Evolutionary conservation across 1,139 yeast species (phyloP).

Genomic region (Pneumocystis canis): DNA sequence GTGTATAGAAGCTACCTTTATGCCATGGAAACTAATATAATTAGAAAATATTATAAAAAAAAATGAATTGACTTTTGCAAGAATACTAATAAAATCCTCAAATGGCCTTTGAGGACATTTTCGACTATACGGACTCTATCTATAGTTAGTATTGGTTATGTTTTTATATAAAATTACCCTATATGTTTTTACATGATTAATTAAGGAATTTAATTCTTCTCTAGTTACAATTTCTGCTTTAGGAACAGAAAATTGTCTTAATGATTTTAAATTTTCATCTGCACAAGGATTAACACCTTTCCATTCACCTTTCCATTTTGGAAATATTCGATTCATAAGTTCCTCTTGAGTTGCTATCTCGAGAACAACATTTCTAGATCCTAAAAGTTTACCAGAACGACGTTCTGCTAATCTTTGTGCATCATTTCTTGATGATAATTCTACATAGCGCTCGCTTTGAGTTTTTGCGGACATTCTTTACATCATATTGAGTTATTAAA

Average conservation of each 20-base stretch:
- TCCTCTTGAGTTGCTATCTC: slow-evolving; percentile 1
- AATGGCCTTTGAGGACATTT: slow-evolving; percentile 1
- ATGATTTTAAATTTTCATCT: background rate
- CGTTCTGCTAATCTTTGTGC: slow-evolving; percentile 11
- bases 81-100: slow-evolving; percentile 1
- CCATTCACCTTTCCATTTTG: slow-evolving; percentile 2
- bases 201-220: slow-evolving; percentile 1
- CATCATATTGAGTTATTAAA: slow-evolving; percentile 2
- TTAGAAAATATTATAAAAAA: background rate
- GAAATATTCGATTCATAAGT: slow-evolving; percentile 1
- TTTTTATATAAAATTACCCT: background rate
- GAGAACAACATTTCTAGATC: slow-evolving; percentile 5
- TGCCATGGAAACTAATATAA: slow-evolving; percentile 2
- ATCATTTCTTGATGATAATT: slow-evolving; percentile 5
- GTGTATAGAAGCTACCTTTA: background rate
- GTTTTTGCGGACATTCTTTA: slow-evolving; percentile 11
- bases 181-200: slow-evolving; percentile 2
- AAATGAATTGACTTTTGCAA: background rate
- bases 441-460: slow-evolving; percentile 8
- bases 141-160: background rate
- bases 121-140: background rate
- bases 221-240: slow-evolving; percentile 1
- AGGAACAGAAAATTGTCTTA: slow-evolving; percentile 2
- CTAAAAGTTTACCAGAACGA: slow-evolving; percentile 4
- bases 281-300: slow-evolving; percentile 1